A percentile compares a stretch with the other conserved stretches of the same genome.
Evolutionary conservation across 2,329 filamentous ascomycete genomes (phyloP).

Genomic region (Falciphora oryzae): DNA sequence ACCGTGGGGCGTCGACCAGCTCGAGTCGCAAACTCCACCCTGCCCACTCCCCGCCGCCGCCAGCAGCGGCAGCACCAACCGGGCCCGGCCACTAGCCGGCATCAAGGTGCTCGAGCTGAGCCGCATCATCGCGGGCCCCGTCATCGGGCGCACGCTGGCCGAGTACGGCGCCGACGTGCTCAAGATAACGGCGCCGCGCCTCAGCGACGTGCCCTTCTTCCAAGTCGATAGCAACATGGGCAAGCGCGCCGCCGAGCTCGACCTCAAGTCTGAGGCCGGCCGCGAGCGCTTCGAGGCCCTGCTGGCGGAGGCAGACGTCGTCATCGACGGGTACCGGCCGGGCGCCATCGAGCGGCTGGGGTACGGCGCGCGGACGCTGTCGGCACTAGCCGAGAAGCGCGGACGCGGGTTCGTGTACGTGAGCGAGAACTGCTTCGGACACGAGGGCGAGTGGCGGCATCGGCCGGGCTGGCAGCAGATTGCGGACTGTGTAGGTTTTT

Average conservation of each 20-base stretch:
- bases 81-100: constrained; percentile 42
- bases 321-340: constrained; percentile 63
- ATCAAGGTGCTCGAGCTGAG: constrained; percentile 71
- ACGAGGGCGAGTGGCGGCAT: constrained; percentile 54
- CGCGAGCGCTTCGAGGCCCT: constrained; percentile 52
- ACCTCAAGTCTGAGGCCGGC: constrained; percentile 52
- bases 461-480: constrained; percentile 69
- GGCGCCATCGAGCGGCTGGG: constrained; percentile 58
- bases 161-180: constrained; percentile 71
- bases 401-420: constrained; percentile 62
- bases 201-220: constrained; percentile 68
- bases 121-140: constrained; percentile 70
- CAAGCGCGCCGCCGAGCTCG: constrained; percentile 59
- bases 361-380: constrained; percentile 52
- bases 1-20: constrained; percentile 43
- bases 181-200: constrained; percentile 60
- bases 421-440: constrained; percentile 67
- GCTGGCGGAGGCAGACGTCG: constrained; percentile 56
- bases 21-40: constrained; percentile 39
- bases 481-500: constrained; percentile 49
- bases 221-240: constrained; percentile 68
- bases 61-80: background rate
- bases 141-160: constrained; percentile 64
- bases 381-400: constrained; percentile 44
- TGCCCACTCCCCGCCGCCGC: constrained; percentile 29